Evolutionary conservation across 352 stramenopile genomes (phyloP).

Genomic region (Discostella stelligera): DNA sequence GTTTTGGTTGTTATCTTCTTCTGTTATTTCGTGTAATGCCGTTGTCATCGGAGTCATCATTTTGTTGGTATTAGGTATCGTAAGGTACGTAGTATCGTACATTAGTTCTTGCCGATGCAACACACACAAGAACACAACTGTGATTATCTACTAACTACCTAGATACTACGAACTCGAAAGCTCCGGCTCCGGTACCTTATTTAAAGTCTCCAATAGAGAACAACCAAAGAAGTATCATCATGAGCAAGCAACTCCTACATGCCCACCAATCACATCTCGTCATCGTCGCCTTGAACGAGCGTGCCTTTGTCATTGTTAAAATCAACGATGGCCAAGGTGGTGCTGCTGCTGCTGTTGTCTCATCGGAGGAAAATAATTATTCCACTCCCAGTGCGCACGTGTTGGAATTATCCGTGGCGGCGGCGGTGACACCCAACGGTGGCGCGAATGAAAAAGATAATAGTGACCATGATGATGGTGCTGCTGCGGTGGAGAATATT

Average conservation of each 20-base stretch:
- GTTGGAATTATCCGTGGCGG: constrained; percentile 19
- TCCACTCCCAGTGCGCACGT: neutral
- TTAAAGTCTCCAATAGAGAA: no score
- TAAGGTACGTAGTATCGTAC: no score
- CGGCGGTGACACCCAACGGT: neutral
- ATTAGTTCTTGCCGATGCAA: no score
- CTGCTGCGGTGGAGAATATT: neutral
- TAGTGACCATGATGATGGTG: constrained; percentile 6
- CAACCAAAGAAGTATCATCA: constrained; percentile 2
- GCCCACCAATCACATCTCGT: constrained; percentile 34
- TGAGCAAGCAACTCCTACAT: constrained; percentile 52
- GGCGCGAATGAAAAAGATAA: constrained; percentile 5
- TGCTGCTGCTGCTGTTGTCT: neutral
- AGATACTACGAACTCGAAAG: no score
- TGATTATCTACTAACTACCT: no score
- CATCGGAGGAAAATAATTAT: neutral
- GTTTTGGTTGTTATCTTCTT: no score
- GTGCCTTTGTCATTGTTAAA: constrained; percentile 47
- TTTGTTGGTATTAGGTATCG: no score
- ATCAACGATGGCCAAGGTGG: constrained; percentile 1
- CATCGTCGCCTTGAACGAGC: constrained; percentile 53
- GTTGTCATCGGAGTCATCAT: no score
- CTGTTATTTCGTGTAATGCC: no score
- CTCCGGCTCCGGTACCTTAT: no score
- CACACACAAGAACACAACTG: no score